Percentiles rank a stretch among this genome's conserved stretches.
phyloP scores from a whole-genome alignment of 495 filamentous ascomycete species.

The Penicillium turbatum region DNA sequence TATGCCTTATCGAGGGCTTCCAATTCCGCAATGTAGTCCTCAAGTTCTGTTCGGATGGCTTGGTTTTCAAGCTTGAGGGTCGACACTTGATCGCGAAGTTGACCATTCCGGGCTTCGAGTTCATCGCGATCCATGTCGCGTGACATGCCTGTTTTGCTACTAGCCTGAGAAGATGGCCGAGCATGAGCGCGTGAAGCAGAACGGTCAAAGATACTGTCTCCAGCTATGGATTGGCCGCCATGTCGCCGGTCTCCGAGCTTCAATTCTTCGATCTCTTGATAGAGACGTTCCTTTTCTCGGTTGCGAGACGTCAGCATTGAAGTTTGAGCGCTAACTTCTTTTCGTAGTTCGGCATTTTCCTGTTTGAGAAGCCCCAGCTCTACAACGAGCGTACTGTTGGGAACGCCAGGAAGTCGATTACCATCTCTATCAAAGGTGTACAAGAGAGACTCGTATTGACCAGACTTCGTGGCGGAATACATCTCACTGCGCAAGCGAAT shows the following conservation, averaged over 20 bases:
- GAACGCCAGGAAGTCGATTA: constrained; percentile 53
- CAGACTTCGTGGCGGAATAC: constrained; percentile 30
- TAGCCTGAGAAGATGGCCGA: constrained; percentile 66
- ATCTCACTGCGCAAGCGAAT: constrained; percentile 68
- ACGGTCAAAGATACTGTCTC: constrained; percentile 88
- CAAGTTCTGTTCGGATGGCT: constrained; percentile 68
- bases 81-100: constrained; percentile 81
- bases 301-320: constrained; percentile 97
- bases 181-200: constrained; percentile 82
- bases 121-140: constrained; percentile 82
- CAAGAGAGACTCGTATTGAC: constrained; percentile 55
- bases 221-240: constrained; percentile 58
- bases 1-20: constrained; percentile 61
- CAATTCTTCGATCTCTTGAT: constrained; percentile 94
- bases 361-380: constrained; percentile 77
- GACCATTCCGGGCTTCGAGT: constrained; percentile 73
- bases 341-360: constrained; percentile 87
- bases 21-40: constrained; percentile 61
- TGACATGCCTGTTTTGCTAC: constrained; percentile 64
- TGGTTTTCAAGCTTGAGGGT: constrained; percentile 80
- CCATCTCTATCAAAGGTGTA: constrained; percentile 58
- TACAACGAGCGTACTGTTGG: constrained; percentile 61
- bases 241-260: constrained; percentile 79
- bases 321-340: constrained; percentile 91
- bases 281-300: constrained; percentile 87